Evolutionary conservation across 805 yeast species (phyloP).

Genomic region (Myxozyma melibiosi): DNA sequence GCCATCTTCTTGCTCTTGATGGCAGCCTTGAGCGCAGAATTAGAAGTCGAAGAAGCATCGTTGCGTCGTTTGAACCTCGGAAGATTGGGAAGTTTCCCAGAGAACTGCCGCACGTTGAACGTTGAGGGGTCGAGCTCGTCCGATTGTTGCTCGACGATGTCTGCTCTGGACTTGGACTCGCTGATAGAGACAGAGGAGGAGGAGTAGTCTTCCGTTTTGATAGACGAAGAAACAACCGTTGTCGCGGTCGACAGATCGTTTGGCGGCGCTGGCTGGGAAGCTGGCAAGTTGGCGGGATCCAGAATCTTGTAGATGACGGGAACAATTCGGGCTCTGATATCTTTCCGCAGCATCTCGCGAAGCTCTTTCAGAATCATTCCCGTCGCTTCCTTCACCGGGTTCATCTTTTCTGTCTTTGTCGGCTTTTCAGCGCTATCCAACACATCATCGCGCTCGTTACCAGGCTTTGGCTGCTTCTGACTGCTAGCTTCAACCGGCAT

Average conservation of each 20-base stretch:
- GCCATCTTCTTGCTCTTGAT: neutral
- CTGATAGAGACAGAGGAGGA: neutral
- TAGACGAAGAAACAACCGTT: neutral
- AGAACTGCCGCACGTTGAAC: constrained; percentile 6
- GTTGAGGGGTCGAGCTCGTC: neutral
- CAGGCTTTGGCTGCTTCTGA: neutral
- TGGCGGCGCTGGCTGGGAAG: neutral
- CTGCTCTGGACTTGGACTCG: neutral
- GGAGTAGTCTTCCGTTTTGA: constrained; percentile 2
- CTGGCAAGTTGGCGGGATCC: constrained; percentile 48
- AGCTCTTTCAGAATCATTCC: constrained; percentile 63
- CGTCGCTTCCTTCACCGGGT: constrained; percentile 61
- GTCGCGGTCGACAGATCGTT: neutral
- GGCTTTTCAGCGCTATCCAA: neutral
- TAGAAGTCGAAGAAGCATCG: neutral
- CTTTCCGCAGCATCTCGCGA: constrained; percentile 62
- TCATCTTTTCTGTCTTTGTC: constrained; percentile 37
- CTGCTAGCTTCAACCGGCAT: constrained; percentile 11
- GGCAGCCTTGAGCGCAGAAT: constrained; percentile 5
- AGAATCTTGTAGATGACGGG: constrained; percentile 66
- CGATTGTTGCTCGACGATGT: neutral
- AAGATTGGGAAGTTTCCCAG: constrained; percentile 33
- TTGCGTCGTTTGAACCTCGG: constrained; percentile 38
- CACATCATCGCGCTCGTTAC: neutral
- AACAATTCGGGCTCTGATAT: constrained; percentile 72